These are phyloP conservation scores for Penicillium daleae DNA, from an alignment of 495 filamentous ascomycete species.

Conservation along the genomic window DNA sequence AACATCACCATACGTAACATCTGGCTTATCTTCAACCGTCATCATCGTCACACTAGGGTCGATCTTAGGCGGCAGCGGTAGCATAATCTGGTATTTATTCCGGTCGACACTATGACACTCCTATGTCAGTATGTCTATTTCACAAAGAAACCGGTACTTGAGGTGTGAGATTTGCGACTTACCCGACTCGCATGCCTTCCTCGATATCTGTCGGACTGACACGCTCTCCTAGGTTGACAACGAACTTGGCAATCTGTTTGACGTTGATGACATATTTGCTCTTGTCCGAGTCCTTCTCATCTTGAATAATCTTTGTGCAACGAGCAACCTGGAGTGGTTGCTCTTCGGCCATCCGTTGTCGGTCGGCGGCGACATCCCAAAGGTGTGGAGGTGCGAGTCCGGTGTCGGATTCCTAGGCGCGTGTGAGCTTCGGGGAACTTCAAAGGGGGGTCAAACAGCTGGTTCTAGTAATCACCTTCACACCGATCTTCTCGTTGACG, in stretches of 20 bases:
- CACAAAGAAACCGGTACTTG: background rate
- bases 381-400: constrained; percentile 97
- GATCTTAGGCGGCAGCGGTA: constrained; percentile 98
- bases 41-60: constrained; percentile 99
- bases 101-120: constrained; percentile 77
- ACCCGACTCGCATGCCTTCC: constrained; percentile 96
- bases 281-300: constrained; percentile 96
- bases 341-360: constrained; percentile 97
- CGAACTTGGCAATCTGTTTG: constrained; percentile 99
- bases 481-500: constrained; percentile 96
- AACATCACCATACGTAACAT: constrained; percentile 98
- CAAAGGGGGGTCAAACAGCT: constrained; percentile 17
- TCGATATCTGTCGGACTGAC: constrained; percentile 99
- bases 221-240: constrained; percentile 95
- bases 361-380: constrained; percentile 97
- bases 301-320: constrained; percentile 98
- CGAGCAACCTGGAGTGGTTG: constrained; percentile 96
- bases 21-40: constrained; percentile 99
- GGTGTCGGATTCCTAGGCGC: constrained; percentile 88
- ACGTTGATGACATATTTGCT: constrained; percentile 99
- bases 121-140: constrained; percentile 15
- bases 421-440: constrained; percentile 29
- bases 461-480: constrained; percentile 54
- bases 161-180: constrained; percentile 30
- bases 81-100: constrained; percentile 97